Evolutionary conservation across 345 rosid species (phyloP).

Genomic region (Eucalyptus tenuipes): DNA sequence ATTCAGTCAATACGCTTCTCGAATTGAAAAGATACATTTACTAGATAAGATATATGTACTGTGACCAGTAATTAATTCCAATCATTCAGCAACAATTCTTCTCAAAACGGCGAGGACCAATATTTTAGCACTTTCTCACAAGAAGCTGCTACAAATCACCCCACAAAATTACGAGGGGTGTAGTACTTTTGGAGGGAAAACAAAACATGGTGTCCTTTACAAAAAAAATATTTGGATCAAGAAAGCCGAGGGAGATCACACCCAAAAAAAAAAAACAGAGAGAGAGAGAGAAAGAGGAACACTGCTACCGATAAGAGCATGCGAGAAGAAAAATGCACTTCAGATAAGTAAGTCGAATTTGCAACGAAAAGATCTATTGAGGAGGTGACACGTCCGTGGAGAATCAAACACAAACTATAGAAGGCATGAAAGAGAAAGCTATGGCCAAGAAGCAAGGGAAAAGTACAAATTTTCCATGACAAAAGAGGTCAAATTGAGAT

Average conservation of each 20-base stretch:
- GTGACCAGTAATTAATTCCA: neutral
- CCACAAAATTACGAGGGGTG: neutral
- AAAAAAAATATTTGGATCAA: too few relatives aligned
- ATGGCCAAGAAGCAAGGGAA: neutral
- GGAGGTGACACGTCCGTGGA: neutral
- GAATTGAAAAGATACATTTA: neutral
- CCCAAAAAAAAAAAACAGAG: rapidly evolving
- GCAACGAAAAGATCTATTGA: neutral
- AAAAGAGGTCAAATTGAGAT: neutral
- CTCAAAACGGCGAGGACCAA: neutral
- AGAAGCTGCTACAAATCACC: neutral
- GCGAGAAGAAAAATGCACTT: neutral
- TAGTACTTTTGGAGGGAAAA: neutral
- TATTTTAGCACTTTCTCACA: neutral
- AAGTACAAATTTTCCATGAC: neutral
- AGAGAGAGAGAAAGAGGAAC: too few relatives aligned
- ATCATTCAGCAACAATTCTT: neutral
- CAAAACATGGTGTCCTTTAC: neutral
- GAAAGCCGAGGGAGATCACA: neutral
- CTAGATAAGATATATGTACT: too few relatives aligned
- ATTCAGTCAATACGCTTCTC: neutral
- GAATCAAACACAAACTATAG: neutral
- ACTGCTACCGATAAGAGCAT: neutral
- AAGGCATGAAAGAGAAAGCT: neutral
- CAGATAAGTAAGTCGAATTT: neutral